phyloP scores from a whole-genome alignment of 768 basidiomycete genomes.

The Auriculariales sp. region DNA sequence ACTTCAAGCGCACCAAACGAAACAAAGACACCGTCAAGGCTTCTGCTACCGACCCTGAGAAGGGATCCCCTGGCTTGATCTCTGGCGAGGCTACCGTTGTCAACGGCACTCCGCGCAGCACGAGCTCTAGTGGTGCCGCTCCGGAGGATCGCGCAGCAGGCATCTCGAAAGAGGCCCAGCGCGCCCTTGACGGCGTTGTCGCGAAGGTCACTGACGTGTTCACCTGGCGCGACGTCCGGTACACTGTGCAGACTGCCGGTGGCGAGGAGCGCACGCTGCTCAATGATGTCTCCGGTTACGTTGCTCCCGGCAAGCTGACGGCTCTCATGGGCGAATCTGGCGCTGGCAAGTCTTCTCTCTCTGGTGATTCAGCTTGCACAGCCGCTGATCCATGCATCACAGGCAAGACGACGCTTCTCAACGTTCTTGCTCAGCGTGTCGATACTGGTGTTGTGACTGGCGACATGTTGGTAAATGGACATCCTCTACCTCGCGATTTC shows the following conservation, averaged over 20 bases:
- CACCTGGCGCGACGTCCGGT: constrained; percentile 64
- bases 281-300: constrained; percentile 65
- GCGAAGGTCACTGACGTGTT: constrained; percentile 32
- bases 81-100: too few species aligned
- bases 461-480: constrained; percentile 45
- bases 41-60: constrained; percentile 21
- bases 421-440: constrained; percentile 36
- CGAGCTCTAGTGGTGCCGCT: constrained; percentile 18
- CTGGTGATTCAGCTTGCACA: too few species aligned
- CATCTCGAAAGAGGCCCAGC: constrained; percentile 19
- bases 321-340: constrained; percentile 59
- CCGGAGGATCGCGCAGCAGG: constrained; percentile 15
- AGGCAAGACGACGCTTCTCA: constrained; percentile 68
- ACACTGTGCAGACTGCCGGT: constrained; percentile 41
- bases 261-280: constrained; percentile 34
- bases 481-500: constrained; percentile 40
- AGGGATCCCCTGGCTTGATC: constrained; percentile 19
- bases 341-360: too few species aligned
- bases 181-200: constrained; percentile 8
- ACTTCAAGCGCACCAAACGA: constrained; percentile 48
- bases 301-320: constrained; percentile 71
- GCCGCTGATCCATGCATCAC: too few species aligned
- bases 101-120: too few species aligned
- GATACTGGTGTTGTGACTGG: constrained; percentile 23
- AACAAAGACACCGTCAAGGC: constrained; percentile 5